Evolutionary conservation across 1,284 basidiomycete species (phyloP).

Genomic region (Ganoderma meredithae): DNA sequence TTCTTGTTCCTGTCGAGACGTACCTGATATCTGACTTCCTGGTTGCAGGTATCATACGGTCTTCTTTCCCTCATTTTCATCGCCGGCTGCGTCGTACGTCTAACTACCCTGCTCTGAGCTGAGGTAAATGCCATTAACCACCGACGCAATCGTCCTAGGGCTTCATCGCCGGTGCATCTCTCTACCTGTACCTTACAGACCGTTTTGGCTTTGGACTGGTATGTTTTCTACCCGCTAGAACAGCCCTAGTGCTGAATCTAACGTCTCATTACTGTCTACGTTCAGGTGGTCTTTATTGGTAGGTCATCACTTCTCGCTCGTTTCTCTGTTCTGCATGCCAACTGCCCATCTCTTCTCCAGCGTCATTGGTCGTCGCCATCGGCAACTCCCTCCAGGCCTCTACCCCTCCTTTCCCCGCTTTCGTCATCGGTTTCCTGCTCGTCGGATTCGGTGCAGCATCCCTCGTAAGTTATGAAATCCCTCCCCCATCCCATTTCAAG

Average conservation of each 20-base stretch:
- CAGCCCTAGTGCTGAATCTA: not conserved
- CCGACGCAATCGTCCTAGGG: constrained; percentile 41
- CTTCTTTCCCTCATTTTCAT: constrained; percentile 66
- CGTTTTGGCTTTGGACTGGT: constrained; percentile 65
- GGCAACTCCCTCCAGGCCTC: constrained; percentile 64
- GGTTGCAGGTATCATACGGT: constrained; percentile 47
- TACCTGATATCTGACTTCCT: not conserved
- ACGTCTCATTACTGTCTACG: too few species aligned
- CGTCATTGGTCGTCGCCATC: constrained; percentile 44
- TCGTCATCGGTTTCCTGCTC: constrained; percentile 61
- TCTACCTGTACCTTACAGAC: constrained; percentile 59
- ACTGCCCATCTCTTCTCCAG: not conserved
- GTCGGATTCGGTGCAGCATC: constrained; percentile 69
- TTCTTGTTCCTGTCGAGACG: not conserved
- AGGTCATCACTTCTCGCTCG: not conserved
- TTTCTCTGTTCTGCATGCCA: too few species aligned
- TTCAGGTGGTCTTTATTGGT: constrained; percentile 41
- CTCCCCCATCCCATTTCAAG: too few species aligned
- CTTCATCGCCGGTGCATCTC: constrained; percentile 53
- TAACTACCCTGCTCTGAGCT: not conserved
- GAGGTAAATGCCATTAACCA: not conserved
- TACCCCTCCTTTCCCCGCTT: constrained; percentile 69
- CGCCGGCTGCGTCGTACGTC: constrained; percentile 55
- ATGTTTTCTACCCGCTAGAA: not conserved
- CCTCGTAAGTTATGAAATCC: constrained; percentile 53